Evolutionary conservation across 306 rosid genomes (phyloP), one percentile per base, ranked within the genome.

Genomic region (Crataegus laevigata): DNA sequence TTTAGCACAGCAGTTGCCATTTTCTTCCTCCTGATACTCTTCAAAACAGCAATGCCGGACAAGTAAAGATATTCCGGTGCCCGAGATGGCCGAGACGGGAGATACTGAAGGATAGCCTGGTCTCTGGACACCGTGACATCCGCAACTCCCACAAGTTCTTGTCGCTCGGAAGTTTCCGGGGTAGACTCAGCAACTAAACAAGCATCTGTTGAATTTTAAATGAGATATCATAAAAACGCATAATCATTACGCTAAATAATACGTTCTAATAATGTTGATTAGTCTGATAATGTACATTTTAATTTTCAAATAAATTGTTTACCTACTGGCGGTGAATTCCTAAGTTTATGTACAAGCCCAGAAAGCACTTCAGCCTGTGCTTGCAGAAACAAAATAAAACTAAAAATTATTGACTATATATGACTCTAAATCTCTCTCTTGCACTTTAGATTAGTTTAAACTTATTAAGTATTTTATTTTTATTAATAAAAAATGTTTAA

Each of bases 161-260:
- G 55, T 26, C 84, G 73, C 68, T 85, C 67, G 45, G 75, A 36
- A 64, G 43, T 78, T 24, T 68, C 66, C 8, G 65, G 68, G 11
- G 68, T 79, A 15, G 85, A 60, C 87, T 88, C 97, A 30, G 97
- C 96, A 3, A 94, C 97, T 86, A 94, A 88, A 80, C 98, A 94
- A 28, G 96, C 97, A 90, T 84, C 97, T 94, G 80, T 75, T 38
- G 3, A 11, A 29, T 3, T 43, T 5, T 19, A 25, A 11, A 6
- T 5, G 14, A 43, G 68, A 10, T 40, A 13, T 2, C 19, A 60
- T 60, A 6, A 60, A 60, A 60, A 60, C 12, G 63, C 63, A 58
- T 42, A 42, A 42, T 42, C 11, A 42, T 42, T 42, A 42, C 15
- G 47, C 47, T 42, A 42, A 42, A 42, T 11, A 11, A 42, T 42